Conservation (phyloP, 176 grass and related monocot species). For the Oryza nivara region DNA sequence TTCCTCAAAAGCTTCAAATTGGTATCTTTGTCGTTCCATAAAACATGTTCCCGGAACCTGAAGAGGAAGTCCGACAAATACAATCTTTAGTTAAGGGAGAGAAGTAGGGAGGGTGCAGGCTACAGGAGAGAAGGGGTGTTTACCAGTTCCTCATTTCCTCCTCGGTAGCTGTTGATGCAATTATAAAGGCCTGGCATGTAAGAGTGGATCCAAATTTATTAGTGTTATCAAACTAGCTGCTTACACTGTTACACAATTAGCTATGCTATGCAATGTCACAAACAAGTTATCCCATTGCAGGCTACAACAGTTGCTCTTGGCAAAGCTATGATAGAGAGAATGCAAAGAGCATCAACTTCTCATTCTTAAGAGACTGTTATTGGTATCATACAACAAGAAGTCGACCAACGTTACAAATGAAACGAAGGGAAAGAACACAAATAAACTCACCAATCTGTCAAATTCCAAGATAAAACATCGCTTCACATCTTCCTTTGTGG, state of each 20-base stretch:
- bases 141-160: conserved; percentile 97
- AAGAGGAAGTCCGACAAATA: conserved; percentile 18
- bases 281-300: conserved; percentile 3
- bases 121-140: conserved; percentile 20
- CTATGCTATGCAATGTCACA: not conserved
- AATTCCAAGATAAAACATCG: conserved; percentile 98
- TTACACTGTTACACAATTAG: not conserved
- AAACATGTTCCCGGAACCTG: conserved; percentile 93
- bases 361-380: not conserved
- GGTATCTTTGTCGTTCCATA: conserved; percentile 85
- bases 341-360: not conserved
- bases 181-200: conserved; percentile 81
- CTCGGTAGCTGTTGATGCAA: conserved; percentile 91
- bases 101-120: not conserved
- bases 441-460: conserved; percentile 77
- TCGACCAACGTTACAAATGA: not conserved
- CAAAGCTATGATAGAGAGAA: not conserved
- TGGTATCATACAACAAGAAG: not conserved
- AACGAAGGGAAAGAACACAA: conserved; percentile 15
- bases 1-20: conserved; percentile 96
- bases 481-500: conserved; percentile 96
- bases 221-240: conserved; percentile 1
- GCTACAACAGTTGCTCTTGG: not conserved
- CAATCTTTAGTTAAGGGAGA: not conserved
- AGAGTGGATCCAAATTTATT: conserved; percentile 6